phyloP scores from a whole-genome alignment of 331 rosid species.

The Prunus yedoensis region DNA sequence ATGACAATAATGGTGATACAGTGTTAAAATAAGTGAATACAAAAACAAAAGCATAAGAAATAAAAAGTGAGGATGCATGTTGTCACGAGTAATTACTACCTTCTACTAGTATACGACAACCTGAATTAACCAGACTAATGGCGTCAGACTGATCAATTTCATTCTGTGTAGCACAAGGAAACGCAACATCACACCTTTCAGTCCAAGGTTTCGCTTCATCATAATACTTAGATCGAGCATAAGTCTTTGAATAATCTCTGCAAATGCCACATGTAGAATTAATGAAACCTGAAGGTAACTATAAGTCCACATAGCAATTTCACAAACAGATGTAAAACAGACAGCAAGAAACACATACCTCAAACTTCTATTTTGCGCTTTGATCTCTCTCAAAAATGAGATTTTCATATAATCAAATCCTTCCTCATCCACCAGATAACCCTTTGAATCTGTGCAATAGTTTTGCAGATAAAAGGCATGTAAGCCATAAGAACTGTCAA shows the following conservation, averaged over 20 bases:
- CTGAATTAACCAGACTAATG: conserved; percentile 81
- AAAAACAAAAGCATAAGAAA: conserved; percentile 2
- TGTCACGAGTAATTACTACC: conserved; percentile 47
- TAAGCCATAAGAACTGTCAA: neutral
- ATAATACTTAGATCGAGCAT: conserved; percentile 92
- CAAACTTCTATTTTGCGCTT: conserved; percentile 87
- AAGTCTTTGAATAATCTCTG: conserved; percentile 97
- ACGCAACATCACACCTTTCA: conserved; percentile 95
- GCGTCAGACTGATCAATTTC: conserved; percentile 95
- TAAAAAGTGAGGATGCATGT: conserved; percentile 2
- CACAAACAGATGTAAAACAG: neutral
- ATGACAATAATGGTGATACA: neutral
- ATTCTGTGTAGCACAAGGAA: conserved; percentile 96
- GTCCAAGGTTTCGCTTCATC: conserved; percentile 97
- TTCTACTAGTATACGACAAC: conserved; percentile 88
- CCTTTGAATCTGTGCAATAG: conserved; percentile 78
- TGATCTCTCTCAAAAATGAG: conserved; percentile 82
- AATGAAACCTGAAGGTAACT: conserved; percentile 18
- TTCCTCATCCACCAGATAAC: conserved; percentile 95
- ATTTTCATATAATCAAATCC: conserved; percentile 95
- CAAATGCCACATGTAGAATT: conserved; percentile 21
- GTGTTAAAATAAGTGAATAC: conserved; percentile 10
- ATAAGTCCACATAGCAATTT: neutral
- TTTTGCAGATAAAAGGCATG: conserved; percentile 23
- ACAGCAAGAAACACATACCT: conserved; percentile 34